A percentile compares a stretch with the other conserved stretches of the same genome.
These are phyloP conservation scores for Kentomonas sorsogonicus DNA, from an alignment of 208 protist genomes.

Conservation along the genomic window DNA sequence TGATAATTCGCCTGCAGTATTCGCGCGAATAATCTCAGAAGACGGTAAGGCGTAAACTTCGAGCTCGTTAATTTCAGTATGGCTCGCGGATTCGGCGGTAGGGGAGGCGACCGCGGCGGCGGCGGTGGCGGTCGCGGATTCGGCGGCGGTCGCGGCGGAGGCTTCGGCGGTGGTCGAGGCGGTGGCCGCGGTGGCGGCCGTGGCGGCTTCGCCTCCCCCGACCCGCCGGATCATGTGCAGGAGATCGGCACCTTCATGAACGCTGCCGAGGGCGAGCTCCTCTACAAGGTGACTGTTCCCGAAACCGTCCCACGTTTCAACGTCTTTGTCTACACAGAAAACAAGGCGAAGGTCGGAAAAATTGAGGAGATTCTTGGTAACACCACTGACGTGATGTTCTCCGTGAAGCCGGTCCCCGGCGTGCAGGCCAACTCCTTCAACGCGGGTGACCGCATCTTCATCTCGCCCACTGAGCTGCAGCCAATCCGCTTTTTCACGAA, in stretches of 20 bases:
- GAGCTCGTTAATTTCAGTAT: too few species aligned
- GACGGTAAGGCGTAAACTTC: too few species aligned
- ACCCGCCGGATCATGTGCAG: constrained; percentile 83
- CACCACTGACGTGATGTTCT: constrained; percentile 87
- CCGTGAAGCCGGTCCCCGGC: constrained; percentile 82
- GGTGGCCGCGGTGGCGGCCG: constrained; percentile 61
- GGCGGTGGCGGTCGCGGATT: constrained; percentile 26
- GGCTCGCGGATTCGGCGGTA: constrained; percentile 38
- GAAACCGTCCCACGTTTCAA: constrained; percentile 86
- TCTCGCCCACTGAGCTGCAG: constrained; percentile 83
- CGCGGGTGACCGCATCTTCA: constrained; percentile 81
- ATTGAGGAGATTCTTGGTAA: constrained; percentile 90
- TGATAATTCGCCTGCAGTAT: too few species aligned
- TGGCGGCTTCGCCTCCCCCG: constrained; percentile 58
- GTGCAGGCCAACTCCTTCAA: constrained; percentile 78
- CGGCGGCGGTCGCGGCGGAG: constrained; percentile 32
- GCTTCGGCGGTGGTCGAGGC: constrained; percentile 25
- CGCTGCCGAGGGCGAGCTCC: constrained; percentile 83
- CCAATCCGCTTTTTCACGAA: constrained; percentile 84
- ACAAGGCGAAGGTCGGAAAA: constrained; percentile 91
- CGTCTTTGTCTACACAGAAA: constrained; percentile 89
- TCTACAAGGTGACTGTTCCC: constrained; percentile 66
- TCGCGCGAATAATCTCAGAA: too few species aligned
- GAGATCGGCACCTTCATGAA: constrained; percentile 81
- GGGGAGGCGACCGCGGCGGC: constrained; percentile 17